These are phyloP conservation scores for Pythium dissotocum DNA, from an alignment of 352 stramenopile genomes.

Conservation along the genomic window DNA sequence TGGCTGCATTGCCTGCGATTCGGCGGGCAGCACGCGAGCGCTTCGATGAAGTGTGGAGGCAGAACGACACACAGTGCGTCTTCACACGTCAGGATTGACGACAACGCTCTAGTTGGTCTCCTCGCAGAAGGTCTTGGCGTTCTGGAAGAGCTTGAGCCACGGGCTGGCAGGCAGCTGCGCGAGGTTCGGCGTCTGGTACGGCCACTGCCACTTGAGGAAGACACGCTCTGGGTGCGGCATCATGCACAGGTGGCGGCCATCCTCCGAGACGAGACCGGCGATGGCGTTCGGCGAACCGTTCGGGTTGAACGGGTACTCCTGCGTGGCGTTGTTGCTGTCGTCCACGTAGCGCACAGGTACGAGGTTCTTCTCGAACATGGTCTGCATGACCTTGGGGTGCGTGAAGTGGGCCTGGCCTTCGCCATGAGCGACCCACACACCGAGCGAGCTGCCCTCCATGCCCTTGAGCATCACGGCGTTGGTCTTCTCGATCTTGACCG, in stretches of 20 bases:
- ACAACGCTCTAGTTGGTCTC: conserved; percentile 36
- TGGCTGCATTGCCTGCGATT: background rate
- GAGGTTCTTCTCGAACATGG: conserved; percentile 90
- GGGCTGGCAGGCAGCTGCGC: conserved; percentile 83
- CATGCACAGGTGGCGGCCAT: conserved; percentile 98
- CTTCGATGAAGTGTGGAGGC: background rate
- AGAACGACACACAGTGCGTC: background rate
- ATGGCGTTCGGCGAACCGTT: conserved; percentile 98
- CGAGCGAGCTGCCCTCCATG: conserved; percentile 96
- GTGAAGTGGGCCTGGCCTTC: conserved; percentile 96
- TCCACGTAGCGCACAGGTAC: conserved; percentile 97
- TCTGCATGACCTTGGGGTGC: conserved; percentile 87
- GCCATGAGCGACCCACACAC: conserved; percentile 97
- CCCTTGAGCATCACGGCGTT: conserved; percentile 97
- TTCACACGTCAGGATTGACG: background rate
- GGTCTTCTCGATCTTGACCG: conserved; percentile 94
- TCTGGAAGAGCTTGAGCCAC: conserved; percentile 99
- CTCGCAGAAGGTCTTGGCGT: conserved; percentile 97
- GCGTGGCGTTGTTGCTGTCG: conserved; percentile 92
- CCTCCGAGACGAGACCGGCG: conserved; percentile 95
- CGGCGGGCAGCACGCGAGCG: background rate
- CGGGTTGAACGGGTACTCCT: conserved; percentile 99
- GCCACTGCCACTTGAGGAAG: conserved; percentile 98
- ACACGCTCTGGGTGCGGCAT: conserved; percentile 99
- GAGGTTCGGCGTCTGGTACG: conserved; percentile 91